A percentile compares a stretch with the other conserved stretches of the same genome.
phyloP scores from a whole-genome alignment of 352 stramenopile genomes.

The Pythium rhizo-oryzae region DNA sequence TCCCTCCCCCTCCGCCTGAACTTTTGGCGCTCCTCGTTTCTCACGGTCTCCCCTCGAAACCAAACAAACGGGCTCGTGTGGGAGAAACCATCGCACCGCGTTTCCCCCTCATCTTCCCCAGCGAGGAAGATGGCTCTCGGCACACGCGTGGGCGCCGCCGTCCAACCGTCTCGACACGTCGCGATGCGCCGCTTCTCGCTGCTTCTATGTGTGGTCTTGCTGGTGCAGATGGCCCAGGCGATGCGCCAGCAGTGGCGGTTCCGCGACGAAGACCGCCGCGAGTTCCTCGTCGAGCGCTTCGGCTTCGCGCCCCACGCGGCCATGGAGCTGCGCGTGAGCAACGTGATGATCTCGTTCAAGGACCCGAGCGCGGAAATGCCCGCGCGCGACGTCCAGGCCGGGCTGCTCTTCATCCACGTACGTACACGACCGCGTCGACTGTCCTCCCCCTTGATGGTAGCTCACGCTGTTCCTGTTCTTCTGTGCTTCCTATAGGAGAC shows the following conservation, averaged over 20 bases:
- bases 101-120: background rate
- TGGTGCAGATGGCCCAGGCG: slow-evolving; percentile 18
- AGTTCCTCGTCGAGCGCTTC: slow-evolving; percentile 93
- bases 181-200: slow-evolving; percentile 12
- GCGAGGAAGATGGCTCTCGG: background rate
- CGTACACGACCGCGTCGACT: background rate
- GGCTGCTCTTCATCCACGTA: slow-evolving; percentile 73
- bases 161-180: background rate
- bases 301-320: slow-evolving; percentile 69
- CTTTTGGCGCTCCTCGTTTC: slow-evolving; percentile 5
- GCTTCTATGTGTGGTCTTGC: slow-evolving; percentile 5
- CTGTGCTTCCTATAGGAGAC: slow-evolving; percentile 37
- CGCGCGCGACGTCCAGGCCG: slow-evolving; percentile 35
- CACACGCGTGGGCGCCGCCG: too few species aligned
- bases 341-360: slow-evolving; percentile 42
- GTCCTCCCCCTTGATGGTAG: too few species aligned
- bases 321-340: slow-evolving; percentile 72
- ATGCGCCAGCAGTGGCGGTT: slow-evolving; percentile 88
- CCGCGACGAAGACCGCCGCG: slow-evolving; percentile 56
- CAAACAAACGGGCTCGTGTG: background rate
- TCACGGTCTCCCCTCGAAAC: background rate
- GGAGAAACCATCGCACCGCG: background rate
- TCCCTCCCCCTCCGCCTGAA: background rate
- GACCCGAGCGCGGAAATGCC: slow-evolving; percentile 1
- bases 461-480: background rate